phyloP scores from a whole-genome alignment of 2,329 filamentous ascomycete species.

The Xylariaceae sp. region DNA sequence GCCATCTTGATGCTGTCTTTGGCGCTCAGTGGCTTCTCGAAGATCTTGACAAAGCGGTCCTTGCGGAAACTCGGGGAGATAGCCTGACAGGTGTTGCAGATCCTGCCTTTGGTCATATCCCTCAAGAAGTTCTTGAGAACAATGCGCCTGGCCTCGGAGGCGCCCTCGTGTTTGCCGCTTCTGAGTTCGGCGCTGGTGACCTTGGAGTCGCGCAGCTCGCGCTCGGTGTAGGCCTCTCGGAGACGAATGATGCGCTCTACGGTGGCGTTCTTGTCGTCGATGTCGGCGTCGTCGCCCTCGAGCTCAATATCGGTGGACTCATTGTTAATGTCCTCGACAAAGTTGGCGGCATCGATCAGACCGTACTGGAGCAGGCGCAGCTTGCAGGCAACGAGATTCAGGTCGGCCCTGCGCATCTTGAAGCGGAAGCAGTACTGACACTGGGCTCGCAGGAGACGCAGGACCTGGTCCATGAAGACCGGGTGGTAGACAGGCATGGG shows the following conservation, averaged over 20 bases:
- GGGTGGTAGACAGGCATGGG: constrained; percentile 93
- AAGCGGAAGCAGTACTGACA: constrained; percentile 90
- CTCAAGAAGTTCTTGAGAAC: constrained; percentile 80
- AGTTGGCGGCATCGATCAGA: constrained; percentile 58
- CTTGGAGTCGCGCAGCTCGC: constrained; percentile 62
- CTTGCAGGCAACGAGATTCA: constrained; percentile 81
- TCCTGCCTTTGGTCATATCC: constrained; percentile 65
- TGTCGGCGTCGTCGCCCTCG: constrained; percentile 57
- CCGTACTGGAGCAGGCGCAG: constrained; percentile 83
- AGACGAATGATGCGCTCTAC: constrained; percentile 54
- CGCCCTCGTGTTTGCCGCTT: constrained; percentile 77
- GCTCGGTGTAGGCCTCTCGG: constrained; percentile 67
- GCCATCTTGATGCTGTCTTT: constrained; percentile 80
- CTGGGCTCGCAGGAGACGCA: constrained; percentile 79
- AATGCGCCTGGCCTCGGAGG: constrained; percentile 70
- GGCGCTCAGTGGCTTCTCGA: constrained; percentile 71
- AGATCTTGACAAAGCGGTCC: constrained; percentile 90
- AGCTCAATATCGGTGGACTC: constrained; percentile 36
- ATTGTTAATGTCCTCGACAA: constrained; percentile 40
- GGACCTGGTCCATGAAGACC: constrained; percentile 91
- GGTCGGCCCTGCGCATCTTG: constrained; percentile 70
- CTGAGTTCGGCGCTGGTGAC: constrained; percentile 47
- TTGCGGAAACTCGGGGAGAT: constrained; percentile 84
- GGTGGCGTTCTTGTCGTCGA: constrained; percentile 57
- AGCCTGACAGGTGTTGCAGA: constrained; percentile 65